Evolutionary conservation across 768 basidiomycete species (phyloP).

Genomic region (Russula dissimulans): DNA sequence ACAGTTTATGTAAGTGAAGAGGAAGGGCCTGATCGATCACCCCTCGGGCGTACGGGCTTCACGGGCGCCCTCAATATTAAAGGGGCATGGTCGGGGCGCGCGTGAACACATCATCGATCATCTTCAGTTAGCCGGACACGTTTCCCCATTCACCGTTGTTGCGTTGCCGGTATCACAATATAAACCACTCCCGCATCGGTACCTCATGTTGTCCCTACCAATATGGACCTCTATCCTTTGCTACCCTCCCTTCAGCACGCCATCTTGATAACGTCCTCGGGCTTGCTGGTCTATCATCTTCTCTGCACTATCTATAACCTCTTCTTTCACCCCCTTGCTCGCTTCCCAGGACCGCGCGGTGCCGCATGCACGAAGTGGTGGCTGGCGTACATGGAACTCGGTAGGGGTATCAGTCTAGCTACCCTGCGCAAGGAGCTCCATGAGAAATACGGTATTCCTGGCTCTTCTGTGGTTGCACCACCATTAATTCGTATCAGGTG

Average conservation of each 20-base stretch:
- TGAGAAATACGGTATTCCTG: not conserved
- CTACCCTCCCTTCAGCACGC: not conserved
- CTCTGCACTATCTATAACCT: not conserved
- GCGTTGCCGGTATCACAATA: too few relatives aligned
- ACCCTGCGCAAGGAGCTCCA: conserved; percentile 1
- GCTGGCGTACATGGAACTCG: conserved; percentile 13
- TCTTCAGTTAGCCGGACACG: too few relatives aligned
- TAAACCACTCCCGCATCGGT: too few relatives aligned
- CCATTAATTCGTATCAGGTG: not conserved
- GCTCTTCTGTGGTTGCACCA: too few relatives aligned
- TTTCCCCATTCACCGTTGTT: too few relatives aligned
- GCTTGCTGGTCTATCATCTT: not conserved
- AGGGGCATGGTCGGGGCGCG: too few relatives aligned
- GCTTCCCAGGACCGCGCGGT: conserved; percentile 8
- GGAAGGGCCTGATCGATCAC: too few relatives aligned
- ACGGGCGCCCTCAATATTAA: too few relatives aligned
- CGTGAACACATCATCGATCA: too few relatives aligned
- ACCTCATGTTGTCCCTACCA: too few relatives aligned
- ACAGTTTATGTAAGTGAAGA: too few relatives aligned
- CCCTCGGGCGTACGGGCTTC: too few relatives aligned
- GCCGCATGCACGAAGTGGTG: conserved; percentile 10
- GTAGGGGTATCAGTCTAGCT: conserved; percentile 2
- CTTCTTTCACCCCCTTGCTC: conserved; percentile 8
- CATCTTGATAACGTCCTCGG: not conserved
- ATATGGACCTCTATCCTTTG: not conserved